Evolutionary conservation across 495 filamentous ascomycete genomes (phyloP), one percentile per base, ranked within the genome.

Genomic region (Tuber aestivum): DNA sequence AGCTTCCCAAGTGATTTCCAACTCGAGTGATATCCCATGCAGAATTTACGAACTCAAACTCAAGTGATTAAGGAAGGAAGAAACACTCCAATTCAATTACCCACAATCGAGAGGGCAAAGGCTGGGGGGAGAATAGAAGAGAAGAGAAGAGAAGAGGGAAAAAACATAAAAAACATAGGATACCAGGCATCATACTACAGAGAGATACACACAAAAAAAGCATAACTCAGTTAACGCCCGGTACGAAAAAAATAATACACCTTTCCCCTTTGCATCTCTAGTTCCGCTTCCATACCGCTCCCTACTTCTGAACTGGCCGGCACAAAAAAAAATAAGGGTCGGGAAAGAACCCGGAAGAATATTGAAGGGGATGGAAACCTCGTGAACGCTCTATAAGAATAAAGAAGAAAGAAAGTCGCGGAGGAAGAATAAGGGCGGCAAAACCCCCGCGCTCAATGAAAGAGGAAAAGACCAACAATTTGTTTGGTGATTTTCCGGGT

Each of bases 381-480:
- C 42, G 40, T 69, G 72, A 68, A 56, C 37, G 56, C 44, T 75
- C 75, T 42, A 77, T 78, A 71, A 65, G 65, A 20, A 56, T 27
- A 78, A 74, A 70, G 27, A 74, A 70, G 27, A n/a, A 21, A 70
- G 69, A 74, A n/a, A 70, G 38, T 41, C 23, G 32, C n/a, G n/a
- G 42, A 68, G 50, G 41, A 41, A 45, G 4, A 12, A 18, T 32
- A 65, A 18, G 56, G 35, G 20, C 18, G 20, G 5, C 42, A 18
- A 35, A 56, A 56, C 23, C 56, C 27, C 56, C 14, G 1, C 12
- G 12, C 27, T 35, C 56, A 65, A 32, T 32, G 12, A 65, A 65
- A 18, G 56, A 65, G 56, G 56, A 65, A 65, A 65, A 35, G 56
- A 3, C 56, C 56, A 65, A 65, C 56, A 65, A 65, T 65, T 65